phyloP scores from a whole-genome alignment of 148 eudicot genomes.

The Vaccinium vitisidaea region DNA sequence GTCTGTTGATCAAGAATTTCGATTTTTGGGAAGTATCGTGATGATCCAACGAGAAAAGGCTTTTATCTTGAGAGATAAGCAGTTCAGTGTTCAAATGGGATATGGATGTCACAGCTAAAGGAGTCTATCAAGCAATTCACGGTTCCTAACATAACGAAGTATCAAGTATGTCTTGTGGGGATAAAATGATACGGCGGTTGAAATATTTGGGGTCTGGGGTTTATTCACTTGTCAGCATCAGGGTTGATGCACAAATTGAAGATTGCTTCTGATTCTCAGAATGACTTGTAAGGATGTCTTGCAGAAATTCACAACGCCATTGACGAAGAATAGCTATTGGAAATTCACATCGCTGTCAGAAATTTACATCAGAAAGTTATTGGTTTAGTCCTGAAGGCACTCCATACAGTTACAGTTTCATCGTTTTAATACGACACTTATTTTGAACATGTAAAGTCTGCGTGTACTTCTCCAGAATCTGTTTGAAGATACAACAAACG shows the following conservation, averaged over 20 bases:
- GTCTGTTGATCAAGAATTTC: no score
- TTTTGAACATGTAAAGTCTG: not conserved
- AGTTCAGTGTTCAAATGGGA: not conserved
- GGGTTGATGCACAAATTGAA: not conserved
- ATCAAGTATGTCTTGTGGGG: not conserved
- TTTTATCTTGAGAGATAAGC: not conserved
- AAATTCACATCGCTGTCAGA: not conserved
- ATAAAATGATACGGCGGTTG: not conserved
- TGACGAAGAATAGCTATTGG: no score
- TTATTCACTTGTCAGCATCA: not conserved
- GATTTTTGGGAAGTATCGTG: no score
- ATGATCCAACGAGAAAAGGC: no score
- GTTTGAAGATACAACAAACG: not conserved
- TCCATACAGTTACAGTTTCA: not conserved
- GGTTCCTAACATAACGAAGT: not conserved
- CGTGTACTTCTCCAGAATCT: not conserved
- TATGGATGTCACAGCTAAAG: not conserved
- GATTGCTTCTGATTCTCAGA: not conserved
- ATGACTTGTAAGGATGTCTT: not conserved
- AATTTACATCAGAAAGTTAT: slow-evolving; percentile 4
- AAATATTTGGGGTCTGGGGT: not conserved
- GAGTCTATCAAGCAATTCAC: not conserved
- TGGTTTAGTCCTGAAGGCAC: not conserved
- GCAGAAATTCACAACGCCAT: not conserved
- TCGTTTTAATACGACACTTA: no score